Percentiles rank a stretch among this genome's conserved stretches.
Conservation (phyloP, 768 basidiomycete genomes). For the Boletus subparvulus region DNA sequence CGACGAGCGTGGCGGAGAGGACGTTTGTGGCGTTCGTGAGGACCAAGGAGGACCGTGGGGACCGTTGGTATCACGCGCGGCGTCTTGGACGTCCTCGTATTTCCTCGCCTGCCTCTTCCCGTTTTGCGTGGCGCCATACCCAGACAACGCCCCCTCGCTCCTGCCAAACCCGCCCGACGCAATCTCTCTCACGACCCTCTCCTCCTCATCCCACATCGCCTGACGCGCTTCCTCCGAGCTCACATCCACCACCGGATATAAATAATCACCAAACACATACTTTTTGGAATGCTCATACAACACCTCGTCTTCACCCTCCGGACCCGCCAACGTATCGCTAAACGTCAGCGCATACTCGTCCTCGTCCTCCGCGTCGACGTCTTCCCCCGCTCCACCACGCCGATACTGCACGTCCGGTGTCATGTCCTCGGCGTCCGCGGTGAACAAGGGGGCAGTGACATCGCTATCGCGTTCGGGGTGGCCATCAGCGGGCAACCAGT, state of each 20-base stretch:
- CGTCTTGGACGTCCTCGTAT: constrained; percentile 10
- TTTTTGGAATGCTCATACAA: constrained; percentile 73
- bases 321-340: constrained; percentile 36
- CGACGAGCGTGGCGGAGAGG: constrained; percentile 16
- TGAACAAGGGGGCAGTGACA: constrained; percentile 73
- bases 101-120: constrained; percentile 3
- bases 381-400: constrained; percentile 19
- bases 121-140: constrained; percentile 30
- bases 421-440: constrained; percentile 58
- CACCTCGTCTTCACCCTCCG: constrained; percentile 69
- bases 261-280: constrained; percentile 88
- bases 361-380: constrained; percentile 36
- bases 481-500: constrained; percentile 73
- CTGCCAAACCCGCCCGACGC: constrained; percentile 7
- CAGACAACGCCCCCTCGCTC: neutral
- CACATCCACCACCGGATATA: constrained; percentile 87
- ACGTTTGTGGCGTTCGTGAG: neutral
- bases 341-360: constrained; percentile 35
- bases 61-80: constrained; percentile 14
- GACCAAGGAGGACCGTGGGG: neutral
- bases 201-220: constrained; percentile 33
- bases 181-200: constrained; percentile 29
- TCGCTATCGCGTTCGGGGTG: constrained; percentile 43
- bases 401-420: constrained; percentile 53
- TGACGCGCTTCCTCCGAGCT: constrained; percentile 51